phyloP scores from a whole-genome alignment of 805 yeast species.

The Teunomyces kruisii region DNA sequence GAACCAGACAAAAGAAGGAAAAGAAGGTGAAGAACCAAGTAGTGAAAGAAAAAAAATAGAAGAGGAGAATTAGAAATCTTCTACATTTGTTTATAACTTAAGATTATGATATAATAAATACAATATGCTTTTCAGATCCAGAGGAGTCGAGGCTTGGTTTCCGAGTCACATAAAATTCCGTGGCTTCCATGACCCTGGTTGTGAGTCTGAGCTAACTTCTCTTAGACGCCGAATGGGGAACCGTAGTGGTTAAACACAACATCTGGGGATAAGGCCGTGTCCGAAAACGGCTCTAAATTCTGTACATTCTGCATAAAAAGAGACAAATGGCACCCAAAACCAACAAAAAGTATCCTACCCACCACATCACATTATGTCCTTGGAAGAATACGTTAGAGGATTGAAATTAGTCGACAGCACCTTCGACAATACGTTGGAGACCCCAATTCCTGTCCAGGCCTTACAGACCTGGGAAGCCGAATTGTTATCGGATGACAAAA shows the following conservation, averaged over 20 bases:
- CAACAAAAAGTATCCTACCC: background rate
- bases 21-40: background rate
- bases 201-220: background rate
- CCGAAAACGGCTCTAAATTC: background rate
- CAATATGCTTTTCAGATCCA: too few species aligned
- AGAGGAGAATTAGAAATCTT: background rate
- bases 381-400: conserved; percentile 12
- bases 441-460: conserved; percentile 18
- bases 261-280: background rate
- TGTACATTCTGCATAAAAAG: background rate
- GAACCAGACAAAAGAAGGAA: conserved; percentile 19
- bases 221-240: background rate
- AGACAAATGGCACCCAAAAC: background rate
- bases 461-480: conserved; percentile 43
- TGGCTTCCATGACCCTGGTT: background rate
- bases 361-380: background rate
- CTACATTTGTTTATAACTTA: too few species aligned
- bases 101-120: too few species aligned
- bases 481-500: conserved; percentile 47
- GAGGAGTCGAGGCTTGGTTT: too few species aligned
- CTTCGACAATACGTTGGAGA: conserved; percentile 4
- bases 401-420: conserved; percentile 7
- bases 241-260: background rate
- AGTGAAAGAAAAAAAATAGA: background rate
- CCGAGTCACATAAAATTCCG: too few species aligned